These are phyloP conservation scores for Albugo laibachii DNA, from an alignment of 352 stramenopile genomes.

Conservation along the genomic window DNA sequence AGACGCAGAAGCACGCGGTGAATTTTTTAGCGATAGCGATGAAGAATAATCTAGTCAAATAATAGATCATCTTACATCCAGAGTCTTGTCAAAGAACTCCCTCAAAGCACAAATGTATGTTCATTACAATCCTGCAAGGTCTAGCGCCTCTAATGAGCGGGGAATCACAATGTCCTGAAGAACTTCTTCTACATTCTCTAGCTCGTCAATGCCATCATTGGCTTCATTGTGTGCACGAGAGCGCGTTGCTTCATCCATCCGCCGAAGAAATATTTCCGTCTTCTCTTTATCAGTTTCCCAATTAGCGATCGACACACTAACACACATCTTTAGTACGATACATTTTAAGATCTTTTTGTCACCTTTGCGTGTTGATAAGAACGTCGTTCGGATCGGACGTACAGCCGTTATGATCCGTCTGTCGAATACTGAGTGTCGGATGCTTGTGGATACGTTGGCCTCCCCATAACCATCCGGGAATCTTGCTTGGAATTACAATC, in stretches of 20 bases:
- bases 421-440: conserved; percentile 73
- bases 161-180: conserved; percentile 42
- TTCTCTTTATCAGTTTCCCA: conserved; percentile 70
- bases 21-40: conserved; percentile 56
- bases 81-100: too few relatives aligned
- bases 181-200: conserved; percentile 39
- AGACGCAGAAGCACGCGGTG: conserved; percentile 63
- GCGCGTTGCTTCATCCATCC: conserved; percentile 60
- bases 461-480: conserved; percentile 72
- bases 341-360: conserved; percentile 10
- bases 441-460: conserved; percentile 64
- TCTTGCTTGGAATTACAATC: conserved; percentile 52
- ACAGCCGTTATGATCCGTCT: conserved; percentile 37
- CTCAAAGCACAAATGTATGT: too few relatives aligned
- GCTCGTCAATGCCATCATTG: conserved; percentile 26
- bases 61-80: too few relatives aligned
- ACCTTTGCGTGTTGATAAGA: conserved; percentile 2
- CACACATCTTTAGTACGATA: neutral
- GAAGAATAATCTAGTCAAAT: neutral
- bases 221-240: conserved; percentile 25
- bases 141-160: conserved; percentile 55
- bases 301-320: conserved; percentile 22
- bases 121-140: conserved; percentile 42
- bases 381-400: conserved; percentile 15
- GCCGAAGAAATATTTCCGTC: conserved; percentile 55